These are phyloP conservation scores for Paecilomyces dactylethromorphus DNA, from an alignment of 2,329 filamentous ascomycete genomes.

Conservation along the genomic window DNA sequence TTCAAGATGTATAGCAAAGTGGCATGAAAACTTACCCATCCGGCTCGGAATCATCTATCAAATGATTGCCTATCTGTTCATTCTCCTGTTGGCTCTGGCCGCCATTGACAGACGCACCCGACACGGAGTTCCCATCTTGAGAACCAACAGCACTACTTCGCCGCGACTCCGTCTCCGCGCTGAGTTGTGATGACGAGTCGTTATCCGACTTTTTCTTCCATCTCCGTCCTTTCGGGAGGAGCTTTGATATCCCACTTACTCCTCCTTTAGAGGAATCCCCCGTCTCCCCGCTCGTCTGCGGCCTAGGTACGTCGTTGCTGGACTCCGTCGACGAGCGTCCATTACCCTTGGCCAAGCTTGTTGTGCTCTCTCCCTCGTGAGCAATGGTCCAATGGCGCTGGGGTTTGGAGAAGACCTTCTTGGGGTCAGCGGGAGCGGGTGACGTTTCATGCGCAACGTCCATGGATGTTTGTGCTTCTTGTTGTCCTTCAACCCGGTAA, in stretches of 20 bases:
- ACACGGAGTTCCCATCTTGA: conserved; percentile 15
- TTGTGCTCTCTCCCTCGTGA: conserved; percentile 24
- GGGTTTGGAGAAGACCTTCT: conserved; percentile 26
- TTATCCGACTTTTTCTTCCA: conserved; percentile 35
- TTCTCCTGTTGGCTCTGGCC: conserved; percentile 13
- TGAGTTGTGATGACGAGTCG: conserved; percentile 1
- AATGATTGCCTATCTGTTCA: conserved; percentile 16
- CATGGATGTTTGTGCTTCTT: conserved; percentile 16
- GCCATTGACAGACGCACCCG: conserved; percentile 17
- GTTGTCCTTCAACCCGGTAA: neutral
- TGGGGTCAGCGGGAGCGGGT: conserved; percentile 26
- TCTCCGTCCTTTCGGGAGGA: conserved; percentile 39
- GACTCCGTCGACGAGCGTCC: conserved; percentile 33
- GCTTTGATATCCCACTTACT: conserved; percentile 45
- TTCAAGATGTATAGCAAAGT: neutral
- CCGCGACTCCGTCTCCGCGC: conserved; percentile 1
- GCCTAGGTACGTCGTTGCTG: conserved; percentile 29
- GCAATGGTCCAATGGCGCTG: conserved; percentile 32
- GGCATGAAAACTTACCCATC: conserved; percentile 26
- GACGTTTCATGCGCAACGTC: conserved; percentile 23
- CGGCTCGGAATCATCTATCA: conserved; percentile 34
- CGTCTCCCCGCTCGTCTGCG: conserved; percentile 29
- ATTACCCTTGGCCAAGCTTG: conserved; percentile 17
- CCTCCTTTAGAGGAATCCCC: conserved; percentile 31
- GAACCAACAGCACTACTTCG: conserved; percentile 6